Percentiles rank a stretch among this genome's conserved stretches.
Evolutionary conservation across 2,329 filamentous ascomycete genomes (phyloP).

Genomic region (Hypoxylon sp.): DNA sequence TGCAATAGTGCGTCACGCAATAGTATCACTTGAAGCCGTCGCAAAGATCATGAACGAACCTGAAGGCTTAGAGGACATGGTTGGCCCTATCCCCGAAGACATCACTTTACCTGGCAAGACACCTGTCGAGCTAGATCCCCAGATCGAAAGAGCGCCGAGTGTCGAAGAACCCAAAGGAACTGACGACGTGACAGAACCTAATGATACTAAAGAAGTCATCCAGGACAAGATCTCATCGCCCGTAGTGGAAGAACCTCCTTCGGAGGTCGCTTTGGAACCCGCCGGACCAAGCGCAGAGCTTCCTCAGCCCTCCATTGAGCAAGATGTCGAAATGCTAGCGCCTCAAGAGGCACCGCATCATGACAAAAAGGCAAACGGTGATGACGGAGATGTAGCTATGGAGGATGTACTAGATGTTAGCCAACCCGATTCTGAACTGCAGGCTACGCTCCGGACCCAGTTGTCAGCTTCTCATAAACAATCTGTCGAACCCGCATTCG

Average conservation of each 20-base stretch:
- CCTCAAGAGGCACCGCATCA: conserved; percentile 18
- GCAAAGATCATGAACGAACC: conserved; percentile 61
- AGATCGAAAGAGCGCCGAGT: conserved; percentile 43
- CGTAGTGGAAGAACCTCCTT: conserved; percentile 24
- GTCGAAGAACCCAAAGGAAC: conserved; percentile 19
- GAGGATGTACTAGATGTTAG: conserved; percentile 50
- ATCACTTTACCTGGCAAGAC: conserved; percentile 45
- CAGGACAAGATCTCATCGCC: conserved; percentile 42
- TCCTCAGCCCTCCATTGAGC: conserved; percentile 49
- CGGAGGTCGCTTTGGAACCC: conserved; percentile 1
- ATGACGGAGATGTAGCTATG: conserved; percentile 55
- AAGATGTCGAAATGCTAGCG: conserved; percentile 44
- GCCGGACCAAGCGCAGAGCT: conserved; percentile 40
- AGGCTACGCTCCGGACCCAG: conserved; percentile 29
- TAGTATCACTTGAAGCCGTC: conserved; percentile 64
- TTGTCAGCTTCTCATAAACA: conserved; percentile 41
- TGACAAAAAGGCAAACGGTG: conserved; percentile 44
- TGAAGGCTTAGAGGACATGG: conserved; percentile 59
- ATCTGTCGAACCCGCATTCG: conserved; percentile 45
- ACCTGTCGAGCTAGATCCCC: conserved; percentile 38
- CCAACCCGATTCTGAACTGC: conserved; percentile 41
- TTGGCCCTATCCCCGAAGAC: conserved; percentile 58
- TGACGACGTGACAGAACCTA: conserved; percentile 22
- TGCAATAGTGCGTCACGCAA: conserved; percentile 62
- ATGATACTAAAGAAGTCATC: conserved; percentile 21